phyloP scores from a whole-genome alignment of 1,139 yeast genomes.

The Magnusiomyces suaveolens region DNA sequence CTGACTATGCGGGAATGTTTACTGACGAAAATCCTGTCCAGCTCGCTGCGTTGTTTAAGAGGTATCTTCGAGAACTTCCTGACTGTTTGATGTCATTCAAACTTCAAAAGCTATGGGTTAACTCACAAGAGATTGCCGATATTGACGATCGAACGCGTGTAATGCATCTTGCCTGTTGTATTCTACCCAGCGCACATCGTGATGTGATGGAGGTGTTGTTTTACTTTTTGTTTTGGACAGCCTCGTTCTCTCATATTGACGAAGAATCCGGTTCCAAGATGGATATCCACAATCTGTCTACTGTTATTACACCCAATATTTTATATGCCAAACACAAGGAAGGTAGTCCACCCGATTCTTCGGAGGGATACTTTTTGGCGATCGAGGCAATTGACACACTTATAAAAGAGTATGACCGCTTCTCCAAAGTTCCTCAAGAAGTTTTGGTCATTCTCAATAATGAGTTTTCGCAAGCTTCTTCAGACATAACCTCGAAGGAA shows the following conservation, averaged over 20 bases:
- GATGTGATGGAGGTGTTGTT: constrained; percentile 80
- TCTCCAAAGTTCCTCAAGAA: constrained; percentile 62
- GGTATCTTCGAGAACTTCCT: constrained; percentile 85
- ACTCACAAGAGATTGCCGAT: constrained; percentile 50
- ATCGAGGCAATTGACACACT: constrained; percentile 83
- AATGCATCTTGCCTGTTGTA: constrained; percentile 62
- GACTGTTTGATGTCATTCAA: constrained; percentile 76
- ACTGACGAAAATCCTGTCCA: constrained; percentile 80
- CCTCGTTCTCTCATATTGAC: constrained; percentile 74
- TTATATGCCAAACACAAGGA: constrained; percentile 38
- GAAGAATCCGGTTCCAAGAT: constrained; percentile 70
- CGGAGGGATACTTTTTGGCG: constrained; percentile 67
- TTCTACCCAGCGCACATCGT: constrained; percentile 75
- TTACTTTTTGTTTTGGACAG: constrained; percentile 87
- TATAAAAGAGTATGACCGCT: constrained; percentile 74
- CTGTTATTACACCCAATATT: constrained; percentile 90
- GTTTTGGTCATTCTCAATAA: constrained; percentile 27
- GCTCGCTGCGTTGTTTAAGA: constrained; percentile 85
- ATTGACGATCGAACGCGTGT: constrained; percentile 44
- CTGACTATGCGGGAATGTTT: constrained; percentile 63
- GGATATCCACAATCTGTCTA: constrained; percentile 92
- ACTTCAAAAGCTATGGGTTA: constrained; percentile 72
- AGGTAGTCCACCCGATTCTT: constrained; percentile 30
- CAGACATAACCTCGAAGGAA: constrained; percentile 26
- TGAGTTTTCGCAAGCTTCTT: neutral